These are phyloP conservation scores for Monotropa hypopitys DNA, from an alignment of 179 eudicot genomes.

Conservation along the genomic window DNA sequence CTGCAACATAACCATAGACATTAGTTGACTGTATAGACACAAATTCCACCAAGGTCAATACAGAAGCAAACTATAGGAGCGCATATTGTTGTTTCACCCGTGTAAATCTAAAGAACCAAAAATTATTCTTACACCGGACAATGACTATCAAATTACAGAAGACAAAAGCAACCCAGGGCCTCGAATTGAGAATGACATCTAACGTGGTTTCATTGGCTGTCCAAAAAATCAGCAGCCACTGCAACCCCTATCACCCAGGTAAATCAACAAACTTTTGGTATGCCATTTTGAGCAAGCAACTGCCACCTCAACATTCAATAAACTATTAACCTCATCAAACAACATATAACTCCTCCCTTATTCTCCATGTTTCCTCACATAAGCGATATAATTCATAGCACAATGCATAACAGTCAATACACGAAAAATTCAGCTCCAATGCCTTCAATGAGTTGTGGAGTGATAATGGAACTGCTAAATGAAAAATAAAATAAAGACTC, in stretches of 20 bases:
- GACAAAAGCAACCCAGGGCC: not conserved
- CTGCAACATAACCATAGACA: constrained; percentile 25
- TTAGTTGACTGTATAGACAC: not conserved
- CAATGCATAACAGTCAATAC: not conserved
- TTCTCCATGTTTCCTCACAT: not conserved
- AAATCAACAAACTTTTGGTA: not conserved
- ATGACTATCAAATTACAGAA: not conserved
- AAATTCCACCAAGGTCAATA: not conserved
- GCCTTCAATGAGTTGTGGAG: not conserved
- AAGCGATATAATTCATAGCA: not conserved
- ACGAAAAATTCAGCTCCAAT: not conserved
- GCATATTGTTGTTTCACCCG: too few relatives aligned
- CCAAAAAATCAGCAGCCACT: not conserved
- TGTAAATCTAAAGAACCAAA: not conserved
- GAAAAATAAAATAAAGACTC: not conserved
- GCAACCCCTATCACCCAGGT: not conserved
- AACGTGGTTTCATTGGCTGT: not conserved
- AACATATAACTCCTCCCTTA: not conserved
- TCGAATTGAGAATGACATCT: not conserved
- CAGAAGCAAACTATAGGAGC: not conserved
- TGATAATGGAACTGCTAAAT: not conserved
- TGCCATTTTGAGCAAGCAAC: not conserved
- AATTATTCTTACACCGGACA: not conserved
- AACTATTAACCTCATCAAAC: not conserved
- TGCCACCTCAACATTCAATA: not conserved